Evolutionary conservation across 2,329 filamentous ascomycete species (phyloP), one percentile per base, ranked within the genome.

Genomic region (Fusarium sp.): DNA sequence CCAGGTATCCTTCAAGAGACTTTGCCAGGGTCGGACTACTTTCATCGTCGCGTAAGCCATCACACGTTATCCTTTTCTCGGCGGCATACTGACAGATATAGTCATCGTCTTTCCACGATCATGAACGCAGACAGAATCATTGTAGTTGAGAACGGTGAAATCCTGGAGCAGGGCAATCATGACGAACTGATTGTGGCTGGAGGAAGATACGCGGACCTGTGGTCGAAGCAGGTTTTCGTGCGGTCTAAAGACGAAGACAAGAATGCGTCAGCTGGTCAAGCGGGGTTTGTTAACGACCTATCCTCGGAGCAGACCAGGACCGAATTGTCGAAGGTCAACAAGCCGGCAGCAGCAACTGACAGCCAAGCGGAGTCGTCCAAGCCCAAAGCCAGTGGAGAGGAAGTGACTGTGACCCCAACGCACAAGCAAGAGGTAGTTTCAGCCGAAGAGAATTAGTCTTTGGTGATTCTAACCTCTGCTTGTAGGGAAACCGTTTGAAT

Each of bases 61-160:
- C n/a, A 3, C 9, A 13, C n/a, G 14, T 14, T 6, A 6, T n/a
- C 8, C 15, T n/a, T 15, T 14, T 10, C 9, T 20, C 13, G 7
- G 11, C 14, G 10, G 14, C 42, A 40, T 55, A 14, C 64, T 75
- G 43, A 73, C 54, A 17, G 22, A 58, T 31, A 13, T 56, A 90
- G 87, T 0, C 91, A 92, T 75, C 86, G 91, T 11, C 80, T 93
- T 24, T 92, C 91, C 0, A 93, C 91, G 1, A 89, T 93, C 56
- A 89, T 91, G 81, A 90, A 90, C 67, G 89, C 90, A 4, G 89
- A 92, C 70, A 83, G 85, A 24, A 91, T 92, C 62, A 84, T 92
- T 53, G 90, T 92, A 11, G 83, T 92, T 44, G 83, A 87, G 43
- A 83, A 88, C 53, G 90, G 90, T 13, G 81, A 85, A 67, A 84